Evolutionary conservation across 345 rosid genomes (phyloP).

Genomic region (Pugionium cornutum): DNA sequence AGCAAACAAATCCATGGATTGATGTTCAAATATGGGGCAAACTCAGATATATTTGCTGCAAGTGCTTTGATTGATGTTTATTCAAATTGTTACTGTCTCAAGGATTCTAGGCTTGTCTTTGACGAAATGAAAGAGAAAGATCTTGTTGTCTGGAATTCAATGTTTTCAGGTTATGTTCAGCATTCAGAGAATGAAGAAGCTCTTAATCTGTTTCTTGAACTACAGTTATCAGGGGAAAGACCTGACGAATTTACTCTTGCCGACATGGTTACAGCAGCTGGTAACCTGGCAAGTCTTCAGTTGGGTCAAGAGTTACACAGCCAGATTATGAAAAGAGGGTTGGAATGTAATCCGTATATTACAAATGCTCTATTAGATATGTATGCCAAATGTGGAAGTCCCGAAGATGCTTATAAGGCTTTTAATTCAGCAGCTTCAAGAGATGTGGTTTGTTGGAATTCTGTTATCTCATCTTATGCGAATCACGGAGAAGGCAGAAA

Average conservation of each 20-base stretch:
- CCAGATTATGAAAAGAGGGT: slow-evolving; percentile 50
- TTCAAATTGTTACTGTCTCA: slow-evolving; percentile 55
- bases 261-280: slow-evolving; percentile 60
- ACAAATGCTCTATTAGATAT: slow-evolving; percentile 66
- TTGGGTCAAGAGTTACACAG: slow-evolving; percentile 67
- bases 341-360: slow-evolving; percentile 53
- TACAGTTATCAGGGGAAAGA: slow-evolving; percentile 51
- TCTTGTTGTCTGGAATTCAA: slow-evolving; percentile 77
- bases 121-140: slow-evolving; percentile 65
- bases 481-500: slow-evolving; percentile 66
- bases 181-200: slow-evolving; percentile 66
- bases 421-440: slow-evolving; percentile 45
- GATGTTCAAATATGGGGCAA: slow-evolving; percentile 55
- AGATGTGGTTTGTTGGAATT: slow-evolving; percentile 71
- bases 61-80: slow-evolving; percentile 71
- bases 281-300: slow-evolving; percentile 64
- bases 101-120: slow-evolving; percentile 64
- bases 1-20: slow-evolving; percentile 72
- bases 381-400: slow-evolving; percentile 82
- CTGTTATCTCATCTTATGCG: slow-evolving; percentile 66
- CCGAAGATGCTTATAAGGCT: slow-evolving; percentile 54
- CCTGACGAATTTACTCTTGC: slow-evolving; percentile 68
- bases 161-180: slow-evolving; percentile 67
- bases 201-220: slow-evolving; percentile 51
- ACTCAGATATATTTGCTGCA: slow-evolving; percentile 50